Evolutionary conservation across 257 asterid genomes (phyloP).

Genomic region (Cruciata laevipes): DNA sequence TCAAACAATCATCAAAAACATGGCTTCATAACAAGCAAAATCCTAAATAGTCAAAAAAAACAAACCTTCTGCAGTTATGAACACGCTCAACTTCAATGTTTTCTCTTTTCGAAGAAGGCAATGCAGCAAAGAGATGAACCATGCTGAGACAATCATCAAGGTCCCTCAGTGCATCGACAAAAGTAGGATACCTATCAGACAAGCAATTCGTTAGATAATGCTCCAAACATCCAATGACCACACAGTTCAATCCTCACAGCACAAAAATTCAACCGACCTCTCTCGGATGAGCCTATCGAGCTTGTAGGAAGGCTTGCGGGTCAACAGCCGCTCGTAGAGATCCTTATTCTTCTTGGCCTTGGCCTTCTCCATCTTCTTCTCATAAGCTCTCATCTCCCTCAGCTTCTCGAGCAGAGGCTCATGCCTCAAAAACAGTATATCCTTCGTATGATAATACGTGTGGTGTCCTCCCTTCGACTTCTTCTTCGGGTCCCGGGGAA

Average conservation of each 20-base stretch:
- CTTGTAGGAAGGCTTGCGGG: slow-evolving; percentile 68
- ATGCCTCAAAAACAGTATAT: slow-evolving; percentile 73
- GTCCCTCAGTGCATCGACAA: slow-evolving; percentile 87
- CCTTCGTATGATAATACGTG: slow-evolving; percentile 86
- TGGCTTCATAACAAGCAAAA: not conserved
- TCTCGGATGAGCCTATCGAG: slow-evolving; percentile 79
- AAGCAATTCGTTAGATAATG: slow-evolving; percentile 1
- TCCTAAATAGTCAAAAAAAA: not conserved
- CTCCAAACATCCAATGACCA: not conserved
- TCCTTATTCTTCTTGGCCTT: slow-evolving; percentile 73
- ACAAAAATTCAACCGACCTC: slow-evolving; percentile 36
- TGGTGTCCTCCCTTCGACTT: slow-evolving; percentile 97
- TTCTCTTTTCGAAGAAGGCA: slow-evolving; percentile 87
- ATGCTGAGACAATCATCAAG: slow-evolving; percentile 93
- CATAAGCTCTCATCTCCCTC: slow-evolving; percentile 65
- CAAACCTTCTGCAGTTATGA: slow-evolving; percentile 85
- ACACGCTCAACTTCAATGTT: slow-evolving; percentile 70
- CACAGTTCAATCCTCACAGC: not conserved
- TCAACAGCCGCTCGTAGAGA: slow-evolving; percentile 70
- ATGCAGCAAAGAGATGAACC: slow-evolving; percentile 96
- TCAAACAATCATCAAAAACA: not conserved
- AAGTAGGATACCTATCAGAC: slow-evolving; percentile 66
- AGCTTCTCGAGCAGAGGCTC: slow-evolving; percentile 82
- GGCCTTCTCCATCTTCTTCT: slow-evolving; percentile 79
- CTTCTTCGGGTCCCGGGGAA: slow-evolving; percentile 96